phyloP scores from a whole-genome alignment of 306 rosid genomes.

The Vigna hirtella region DNA sequence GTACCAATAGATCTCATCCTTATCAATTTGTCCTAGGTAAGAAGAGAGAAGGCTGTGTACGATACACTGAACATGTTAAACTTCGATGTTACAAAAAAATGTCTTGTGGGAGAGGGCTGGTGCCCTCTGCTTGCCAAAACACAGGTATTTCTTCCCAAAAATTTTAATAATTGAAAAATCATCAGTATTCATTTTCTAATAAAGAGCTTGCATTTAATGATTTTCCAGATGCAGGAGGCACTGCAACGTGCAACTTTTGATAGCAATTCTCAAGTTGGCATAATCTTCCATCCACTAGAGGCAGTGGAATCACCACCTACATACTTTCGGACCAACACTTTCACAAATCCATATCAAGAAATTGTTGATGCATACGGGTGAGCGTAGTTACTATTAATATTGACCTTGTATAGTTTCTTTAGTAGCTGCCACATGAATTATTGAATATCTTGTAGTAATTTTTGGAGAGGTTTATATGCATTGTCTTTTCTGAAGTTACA shows the following conservation, averaged over 20 bases:
- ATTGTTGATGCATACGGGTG: slow-evolving; percentile 99
- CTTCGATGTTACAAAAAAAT: slow-evolving; percentile 97
- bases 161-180: slow-evolving; percentile 28
- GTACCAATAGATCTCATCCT: slow-evolving; percentile 48
- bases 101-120: slow-evolving; percentile 99
- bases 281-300: slow-evolving; percentile 88
- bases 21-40: slow-evolving; percentile 71
- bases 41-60: slow-evolving; percentile 97
- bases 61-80: slow-evolving; percentile 95
- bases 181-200: slow-evolving; percentile 36
- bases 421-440: slow-evolving; percentile 35
- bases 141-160: slow-evolving; percentile 58
- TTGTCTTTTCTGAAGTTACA: slow-evolving; percentile 30
- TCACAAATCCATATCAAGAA: slow-evolving; percentile 95
- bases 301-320: slow-evolving; percentile 96
- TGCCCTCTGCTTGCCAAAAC: slow-evolving; percentile 88
- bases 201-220: slow-evolving; percentile 37
- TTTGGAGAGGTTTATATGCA: slow-evolving; percentile 29
- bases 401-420: slow-evolving; percentile 17
- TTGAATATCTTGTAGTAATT: slow-evolving; percentile 34
- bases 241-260: slow-evolving; percentile 98
- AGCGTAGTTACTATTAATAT: slow-evolving; percentile 51
- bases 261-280: slow-evolving; percentile 96
- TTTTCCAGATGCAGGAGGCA: slow-evolving; percentile 86
- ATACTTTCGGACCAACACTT: slow-evolving; percentile 86